A percentile compares a stretch with the other conserved stretches of the same genome.
phyloP scores from a whole-genome alignment of 257 asterid species.

The Misopates orontium region DNA sequence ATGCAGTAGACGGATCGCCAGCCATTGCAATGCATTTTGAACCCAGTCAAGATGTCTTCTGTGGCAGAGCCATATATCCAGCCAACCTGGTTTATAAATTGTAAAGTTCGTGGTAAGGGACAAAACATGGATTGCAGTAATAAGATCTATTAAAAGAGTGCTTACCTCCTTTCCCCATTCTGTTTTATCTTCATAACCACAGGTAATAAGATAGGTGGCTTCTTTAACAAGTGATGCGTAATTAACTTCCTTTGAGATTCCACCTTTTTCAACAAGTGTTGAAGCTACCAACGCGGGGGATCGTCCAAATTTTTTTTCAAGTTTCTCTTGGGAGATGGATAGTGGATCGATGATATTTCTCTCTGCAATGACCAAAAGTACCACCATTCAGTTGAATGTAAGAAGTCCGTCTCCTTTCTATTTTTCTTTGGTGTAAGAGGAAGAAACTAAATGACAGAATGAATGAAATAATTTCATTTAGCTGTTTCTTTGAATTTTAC shows the following conservation, averaged over 20 bases:
- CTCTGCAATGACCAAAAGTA: constrained; percentile 18
- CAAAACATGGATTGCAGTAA: background rate
- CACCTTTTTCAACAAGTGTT: constrained; percentile 66
- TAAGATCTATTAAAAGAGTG: background rate
- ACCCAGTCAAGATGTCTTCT: constrained; percentile 91
- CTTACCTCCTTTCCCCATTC: constrained; percentile 98
- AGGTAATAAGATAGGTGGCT: constrained; percentile 87
- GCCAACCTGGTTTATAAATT: constrained; percentile 66
- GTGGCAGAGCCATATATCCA: constrained; percentile 97
- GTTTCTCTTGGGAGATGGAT: constrained; percentile 57
- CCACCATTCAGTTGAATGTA: background rate
- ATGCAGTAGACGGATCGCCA: constrained; percentile 96
- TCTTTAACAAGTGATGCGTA: constrained; percentile 58
- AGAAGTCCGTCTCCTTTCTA: background rate
- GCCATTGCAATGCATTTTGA: constrained; percentile 95
- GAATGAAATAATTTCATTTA: too few species aligned
- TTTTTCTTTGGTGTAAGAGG: background rate
- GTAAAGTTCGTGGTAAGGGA: background rate
- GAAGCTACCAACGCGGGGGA: constrained; percentile 85
- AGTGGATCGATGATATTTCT: constrained; percentile 32
- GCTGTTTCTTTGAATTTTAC: too few species aligned
- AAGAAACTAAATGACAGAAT: background rate
- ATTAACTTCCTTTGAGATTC: constrained; percentile 44
- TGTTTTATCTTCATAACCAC: constrained; percentile 90
- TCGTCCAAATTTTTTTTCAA: constrained; percentile 80